These are phyloP conservation scores for Myriosclerotinia curreyana DNA, from an alignment of 2,329 filamentous ascomycete species.

Conservation along the genomic window DNA sequence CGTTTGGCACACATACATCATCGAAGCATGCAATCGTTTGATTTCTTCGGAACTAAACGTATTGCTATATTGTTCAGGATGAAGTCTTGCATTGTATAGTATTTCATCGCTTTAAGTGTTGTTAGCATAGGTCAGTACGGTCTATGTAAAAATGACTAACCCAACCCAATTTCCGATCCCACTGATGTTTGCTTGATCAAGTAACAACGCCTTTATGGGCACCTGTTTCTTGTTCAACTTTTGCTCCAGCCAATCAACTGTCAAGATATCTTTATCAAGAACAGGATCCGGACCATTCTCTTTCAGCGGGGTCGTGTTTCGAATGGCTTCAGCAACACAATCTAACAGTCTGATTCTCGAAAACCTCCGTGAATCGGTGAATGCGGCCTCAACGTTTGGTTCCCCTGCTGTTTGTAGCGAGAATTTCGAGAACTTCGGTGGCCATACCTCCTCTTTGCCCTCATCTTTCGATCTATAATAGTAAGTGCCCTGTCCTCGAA, in stretches of 20 bases:
- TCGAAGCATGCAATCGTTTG: conserved; percentile 64
- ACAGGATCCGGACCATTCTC: conserved; percentile 96
- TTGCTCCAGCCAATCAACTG: conserved; percentile 67
- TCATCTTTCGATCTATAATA: conserved; percentile 68
- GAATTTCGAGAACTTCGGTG: conserved; percentile 89
- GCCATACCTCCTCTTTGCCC: conserved; percentile 61
- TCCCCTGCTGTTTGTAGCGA: conserved; percentile 61
- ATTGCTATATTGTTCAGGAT: conserved; percentile 91
- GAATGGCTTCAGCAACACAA: conserved; percentile 71
- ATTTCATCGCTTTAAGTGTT: conserved; percentile 66
- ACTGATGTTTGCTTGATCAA: conserved; percentile 85
- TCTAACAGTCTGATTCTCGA: conserved; percentile 78
- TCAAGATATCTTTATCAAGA: conserved; percentile 73
- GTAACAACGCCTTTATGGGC: conserved; percentile 81
- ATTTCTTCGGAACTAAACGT: conserved; percentile 72
- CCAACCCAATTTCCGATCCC: conserved; percentile 98
- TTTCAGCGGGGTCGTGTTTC: conserved; percentile 72
- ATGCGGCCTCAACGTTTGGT: conserved; percentile 63
- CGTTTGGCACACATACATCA: conserved; percentile 75
- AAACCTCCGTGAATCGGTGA: conserved; percentile 78
- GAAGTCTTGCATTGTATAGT: conserved; percentile 81
- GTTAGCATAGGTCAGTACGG: neutral
- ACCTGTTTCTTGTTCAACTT: conserved; percentile 75
- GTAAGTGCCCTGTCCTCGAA: conserved; percentile 71
- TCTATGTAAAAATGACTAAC: conserved; percentile 41